Base-by-base conservation (phyloP, 2,329 filamentous ascomycete genomes). In the Cryphonectria japonica region DNA sequence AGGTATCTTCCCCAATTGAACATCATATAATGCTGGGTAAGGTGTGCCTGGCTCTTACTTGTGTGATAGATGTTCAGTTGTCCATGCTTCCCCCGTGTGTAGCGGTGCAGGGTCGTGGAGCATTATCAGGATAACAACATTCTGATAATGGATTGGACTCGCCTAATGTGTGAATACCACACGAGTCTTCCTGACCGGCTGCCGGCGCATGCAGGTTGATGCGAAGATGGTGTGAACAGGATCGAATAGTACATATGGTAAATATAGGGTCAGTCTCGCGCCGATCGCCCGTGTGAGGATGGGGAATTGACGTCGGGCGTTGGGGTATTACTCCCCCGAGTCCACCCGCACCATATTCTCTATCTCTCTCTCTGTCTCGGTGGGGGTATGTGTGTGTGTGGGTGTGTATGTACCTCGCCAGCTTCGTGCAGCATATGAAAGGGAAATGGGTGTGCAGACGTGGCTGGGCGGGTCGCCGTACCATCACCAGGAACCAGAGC, bases 281-380 rank as follows among this genome's bases (percentile, higher is more conserved):
- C 68, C 66, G 64, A 72, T 67, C 70, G 39, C 32, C 29, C 22
- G 32, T 16, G 39, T 32, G 16, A 50, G 6, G 37, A 66, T 34
- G n/a, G 61, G 22, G 22, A 32, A 34, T 32, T 59, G 61, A 39
- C 39, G 39, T 64, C 61, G 61, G 61, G n/a, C 14, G 4, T 8
- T 59, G 29, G 61, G 69, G 37, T 26, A 57, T 64, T 69, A 61
- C 37, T 43, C 68, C 43, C 39, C 57, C 32, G 37, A 14, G 26
- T 62, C 34, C 34, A 22, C 59, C 59, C 26, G 37, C 19, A 43
- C 41, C 41, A 13, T 5, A 16, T 43, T 5, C 14, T 34, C 34
- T 34, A 34, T 34, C 34, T 3, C 34, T 34, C 34, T 34, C 6
- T 34, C 3, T 34, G 34, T 26, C 26, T 26, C 26, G 26, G 26